Conservation (phyloP, 2,329 filamentous ascomycete species). For the Sporothrix pseudoabietina region DNA sequence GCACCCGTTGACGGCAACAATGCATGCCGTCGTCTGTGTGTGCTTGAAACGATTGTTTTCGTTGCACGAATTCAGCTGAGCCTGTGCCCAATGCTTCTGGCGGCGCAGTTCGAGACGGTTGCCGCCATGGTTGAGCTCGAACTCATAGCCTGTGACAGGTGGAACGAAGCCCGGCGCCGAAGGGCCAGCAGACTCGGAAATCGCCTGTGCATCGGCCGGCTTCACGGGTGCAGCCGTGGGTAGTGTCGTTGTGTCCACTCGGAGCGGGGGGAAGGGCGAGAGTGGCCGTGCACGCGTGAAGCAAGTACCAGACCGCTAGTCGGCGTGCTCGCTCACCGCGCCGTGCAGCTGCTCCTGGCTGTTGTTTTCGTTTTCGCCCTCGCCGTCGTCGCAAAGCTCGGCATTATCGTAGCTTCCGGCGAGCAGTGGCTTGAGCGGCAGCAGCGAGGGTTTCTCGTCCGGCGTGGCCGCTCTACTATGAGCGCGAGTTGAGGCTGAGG, state of each 20-base stretch:
- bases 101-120: constrained; percentile 32
- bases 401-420: not conserved
- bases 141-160: constrained; percentile 34
- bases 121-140: constrained; percentile 34
- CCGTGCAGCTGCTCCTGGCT: not conserved
- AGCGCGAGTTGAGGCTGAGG: not conserved
- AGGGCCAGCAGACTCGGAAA: not conserved
- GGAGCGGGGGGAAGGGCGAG: not conserved
- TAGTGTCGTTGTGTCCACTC: not conserved
- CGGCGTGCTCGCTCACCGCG: not conserved
- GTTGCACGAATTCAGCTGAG: constrained; percentile 35
- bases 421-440: not conserved
- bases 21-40: constrained; percentile 35
- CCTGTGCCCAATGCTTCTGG: constrained; percentile 33
- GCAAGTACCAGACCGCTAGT: constrained; percentile 22
- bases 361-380: not conserved
- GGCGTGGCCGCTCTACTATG: not conserved
- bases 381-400: not conserved
- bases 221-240: not conserved
- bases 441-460: not conserved
- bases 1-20: constrained; percentile 34
- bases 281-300: not conserved
- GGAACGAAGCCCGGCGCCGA: constrained; percentile 23
- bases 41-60: constrained; percentile 34
- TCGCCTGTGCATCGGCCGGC: not conserved